phyloP scores from a whole-genome alignment of 1,139 yeast species.

The Magnusiomyces paraingens region DNA sequence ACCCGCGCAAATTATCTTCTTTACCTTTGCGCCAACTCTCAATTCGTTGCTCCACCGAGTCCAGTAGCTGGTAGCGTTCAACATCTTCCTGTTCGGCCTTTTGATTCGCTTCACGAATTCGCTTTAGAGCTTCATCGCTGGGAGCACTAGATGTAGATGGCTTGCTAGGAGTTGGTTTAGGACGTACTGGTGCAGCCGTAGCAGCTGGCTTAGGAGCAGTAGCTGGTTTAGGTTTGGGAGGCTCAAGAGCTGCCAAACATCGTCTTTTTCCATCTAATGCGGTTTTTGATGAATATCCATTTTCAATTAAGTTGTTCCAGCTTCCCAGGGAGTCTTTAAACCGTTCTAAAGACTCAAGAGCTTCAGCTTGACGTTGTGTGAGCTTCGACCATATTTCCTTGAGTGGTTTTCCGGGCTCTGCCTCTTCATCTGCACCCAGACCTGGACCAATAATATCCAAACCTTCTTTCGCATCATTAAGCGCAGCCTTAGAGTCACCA shows the following conservation, averaged over 20 bases:
- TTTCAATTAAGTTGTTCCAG: conserved; percentile 56
- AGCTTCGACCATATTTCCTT: conserved; percentile 72
- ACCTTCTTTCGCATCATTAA: conserved; percentile 51
- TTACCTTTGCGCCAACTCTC: conserved; percentile 65
- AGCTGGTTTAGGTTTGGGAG: conserved; percentile 14
- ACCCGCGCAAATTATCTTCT: conserved; percentile 69
- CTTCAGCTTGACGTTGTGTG: conserved; percentile 67
- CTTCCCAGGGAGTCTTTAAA: conserved; percentile 54
- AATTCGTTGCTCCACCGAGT: conserved; percentile 50
- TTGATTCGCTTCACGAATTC: conserved; percentile 43
- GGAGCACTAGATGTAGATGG: conserved; percentile 25
- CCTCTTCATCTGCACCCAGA: conserved; percentile 32
- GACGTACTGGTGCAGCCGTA: conserved; percentile 15
- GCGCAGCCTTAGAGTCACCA: conserved; percentile 66
- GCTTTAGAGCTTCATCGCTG: conserved; percentile 40
- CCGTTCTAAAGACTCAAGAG: conserved; percentile 70
- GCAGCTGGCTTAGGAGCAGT: conserved; percentile 24
- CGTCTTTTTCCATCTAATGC: conserved; percentile 79
- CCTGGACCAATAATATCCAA: conserved; percentile 48
- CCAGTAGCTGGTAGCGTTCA: conserved; percentile 53
- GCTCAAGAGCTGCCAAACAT: conserved; percentile 55
- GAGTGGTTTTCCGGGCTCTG: conserved; percentile 51
- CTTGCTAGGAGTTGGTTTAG: conserved; percentile 19
- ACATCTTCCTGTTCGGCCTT: conserved; percentile 48
- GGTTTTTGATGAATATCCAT: conserved; percentile 59